These are phyloP conservation scores for Datura wrightii DNA, from an alignment of 257 asterid species.

Conservation along the genomic window DNA sequence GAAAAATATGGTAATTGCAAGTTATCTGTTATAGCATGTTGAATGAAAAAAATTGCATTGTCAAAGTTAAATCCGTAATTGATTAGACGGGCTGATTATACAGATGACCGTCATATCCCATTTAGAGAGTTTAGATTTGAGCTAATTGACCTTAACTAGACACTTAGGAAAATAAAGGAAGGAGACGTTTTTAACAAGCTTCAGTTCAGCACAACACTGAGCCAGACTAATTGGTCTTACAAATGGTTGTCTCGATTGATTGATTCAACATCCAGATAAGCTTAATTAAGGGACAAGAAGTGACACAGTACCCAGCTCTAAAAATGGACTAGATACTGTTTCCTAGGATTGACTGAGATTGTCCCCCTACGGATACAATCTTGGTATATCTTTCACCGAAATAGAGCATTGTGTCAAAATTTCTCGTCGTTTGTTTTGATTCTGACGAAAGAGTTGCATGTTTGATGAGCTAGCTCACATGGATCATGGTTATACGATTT, in stretches of 20 bases:
- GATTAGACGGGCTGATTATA: not conserved
- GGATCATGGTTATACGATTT: not conserved
- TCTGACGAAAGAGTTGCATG: not conserved
- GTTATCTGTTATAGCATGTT: not conserved
- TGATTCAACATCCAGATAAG: conserved; percentile 33
- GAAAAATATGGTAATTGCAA: not conserved
- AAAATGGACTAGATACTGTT: not conserved
- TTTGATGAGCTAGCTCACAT: conserved; percentile 16
- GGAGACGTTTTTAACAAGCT: not conserved
- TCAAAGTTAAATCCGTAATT: not conserved
- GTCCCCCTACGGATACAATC: not conserved
- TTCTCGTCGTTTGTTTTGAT: not conserved
- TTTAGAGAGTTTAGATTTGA: not conserved
- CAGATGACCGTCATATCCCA: not conserved
- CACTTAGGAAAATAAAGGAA: not conserved
- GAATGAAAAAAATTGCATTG: not conserved
- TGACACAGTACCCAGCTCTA: conserved; percentile 27
- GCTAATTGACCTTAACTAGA: not conserved
- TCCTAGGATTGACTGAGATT: conserved; percentile 23
- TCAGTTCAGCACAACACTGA: conserved; percentile 28
- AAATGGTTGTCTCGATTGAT: conserved; percentile 24
- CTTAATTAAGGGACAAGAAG: conserved; percentile 35
- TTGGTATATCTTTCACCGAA: not conserved
- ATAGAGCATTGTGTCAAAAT: not conserved
- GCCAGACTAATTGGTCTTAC: conserved; percentile 32